These are phyloP conservation scores for Azolla pinnata DNA, from an alignment of 75 land plant species.

Conservation along the genomic window DNA sequence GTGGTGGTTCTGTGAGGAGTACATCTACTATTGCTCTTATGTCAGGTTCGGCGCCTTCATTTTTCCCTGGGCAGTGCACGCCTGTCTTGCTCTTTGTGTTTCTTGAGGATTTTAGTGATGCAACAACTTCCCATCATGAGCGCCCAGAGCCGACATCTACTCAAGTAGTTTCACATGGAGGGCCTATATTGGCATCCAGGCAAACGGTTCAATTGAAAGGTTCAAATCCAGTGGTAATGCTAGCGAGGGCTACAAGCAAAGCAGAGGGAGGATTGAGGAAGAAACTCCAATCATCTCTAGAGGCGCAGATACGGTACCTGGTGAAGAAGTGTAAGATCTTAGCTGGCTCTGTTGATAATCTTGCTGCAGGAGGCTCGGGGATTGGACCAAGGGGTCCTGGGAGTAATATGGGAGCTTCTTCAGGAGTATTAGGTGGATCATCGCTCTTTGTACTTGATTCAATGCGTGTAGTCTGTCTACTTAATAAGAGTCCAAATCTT, in stretches of 20 bases:
- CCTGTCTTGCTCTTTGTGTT: conserved; percentile 81
- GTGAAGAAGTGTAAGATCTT: conserved; percentile 73
- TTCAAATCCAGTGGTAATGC: conserved; percentile 53
- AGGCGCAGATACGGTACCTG: conserved; percentile 79
- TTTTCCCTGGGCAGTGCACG: conserved; percentile 84
- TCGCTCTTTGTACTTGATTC: conserved; percentile 77
- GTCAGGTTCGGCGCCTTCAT: conserved; percentile 57
- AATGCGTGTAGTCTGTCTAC: conserved; percentile 54
- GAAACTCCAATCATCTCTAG: conserved; percentile 87
- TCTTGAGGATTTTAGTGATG: conserved; percentile 68
- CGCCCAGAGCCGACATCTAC: not conserved
- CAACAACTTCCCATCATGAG: not conserved
- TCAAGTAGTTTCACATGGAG: conserved; percentile 15
- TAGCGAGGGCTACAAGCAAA: conserved; percentile 59
- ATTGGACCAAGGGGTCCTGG: conserved; percentile 48
- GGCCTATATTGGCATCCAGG: conserved; percentile 16
- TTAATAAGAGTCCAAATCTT: conserved; percentile 49
- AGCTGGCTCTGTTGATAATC: conserved; percentile 36
- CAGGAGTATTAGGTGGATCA: conserved; percentile 37
- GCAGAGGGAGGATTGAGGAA: conserved; percentile 54
- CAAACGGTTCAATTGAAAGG: conserved; percentile 32
- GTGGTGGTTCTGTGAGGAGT: conserved; percentile 43
- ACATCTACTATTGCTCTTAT: conserved; percentile 51
- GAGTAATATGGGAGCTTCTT: conserved; percentile 22
- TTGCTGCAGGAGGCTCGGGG: conserved; percentile 36